Evolutionary conservation across 1,139 yeast genomes (phyloP).

Genomic region (Candida sojae): DNA sequence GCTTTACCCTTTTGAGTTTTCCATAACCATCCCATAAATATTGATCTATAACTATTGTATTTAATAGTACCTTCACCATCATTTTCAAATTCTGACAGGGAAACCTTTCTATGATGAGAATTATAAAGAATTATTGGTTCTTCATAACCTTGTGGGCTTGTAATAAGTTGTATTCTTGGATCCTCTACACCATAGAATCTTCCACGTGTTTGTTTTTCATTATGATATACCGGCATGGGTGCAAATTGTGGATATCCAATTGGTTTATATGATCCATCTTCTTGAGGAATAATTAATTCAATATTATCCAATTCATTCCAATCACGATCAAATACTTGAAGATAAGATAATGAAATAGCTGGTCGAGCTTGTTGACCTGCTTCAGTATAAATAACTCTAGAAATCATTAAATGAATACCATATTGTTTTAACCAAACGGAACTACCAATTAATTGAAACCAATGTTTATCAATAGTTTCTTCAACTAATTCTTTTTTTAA

Average conservation of each 20-base stretch:
- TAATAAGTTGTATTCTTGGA: slow-evolving; percentile 34
- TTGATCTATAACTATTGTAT: slow-evolving; percentile 21
- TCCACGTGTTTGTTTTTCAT: slow-evolving; percentile 19
- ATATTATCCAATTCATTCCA: slow-evolving; percentile 27
- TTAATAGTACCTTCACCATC: slow-evolving; percentile 8
- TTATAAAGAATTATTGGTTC: slow-evolving; percentile 42
- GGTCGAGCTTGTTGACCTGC: slow-evolving; percentile 20
- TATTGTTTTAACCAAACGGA: slow-evolving; percentile 34
- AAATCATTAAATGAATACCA: slow-evolving; percentile 33
- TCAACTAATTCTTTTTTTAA: neutral
- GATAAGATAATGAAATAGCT: slow-evolving; percentile 21
- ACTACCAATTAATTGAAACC: slow-evolving; percentile 33
- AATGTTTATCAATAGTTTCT: slow-evolving; percentile 16
- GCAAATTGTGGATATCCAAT: slow-evolving; percentile 32
- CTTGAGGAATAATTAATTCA: slow-evolving; percentile 18
- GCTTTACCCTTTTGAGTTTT: slow-evolving; percentile 35
- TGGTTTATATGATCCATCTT: slow-evolving; percentile 4
- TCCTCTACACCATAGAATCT: slow-evolving; percentile 45
- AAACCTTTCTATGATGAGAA: slow-evolving; percentile 29
- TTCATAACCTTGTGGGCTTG: slow-evolving; percentile 31
- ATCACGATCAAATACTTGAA: slow-evolving; percentile 23
- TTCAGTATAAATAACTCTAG: slow-evolving; percentile 27
- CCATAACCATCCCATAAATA: slow-evolving; percentile 34
- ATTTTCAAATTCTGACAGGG: neutral
- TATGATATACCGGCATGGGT: slow-evolving; percentile 36